A percentile compares a stretch with the other conserved stretches of the same genome.
Conservation (phyloP, 176 grass and related monocot species). For the Alopecurus myosuroides region DNA sequence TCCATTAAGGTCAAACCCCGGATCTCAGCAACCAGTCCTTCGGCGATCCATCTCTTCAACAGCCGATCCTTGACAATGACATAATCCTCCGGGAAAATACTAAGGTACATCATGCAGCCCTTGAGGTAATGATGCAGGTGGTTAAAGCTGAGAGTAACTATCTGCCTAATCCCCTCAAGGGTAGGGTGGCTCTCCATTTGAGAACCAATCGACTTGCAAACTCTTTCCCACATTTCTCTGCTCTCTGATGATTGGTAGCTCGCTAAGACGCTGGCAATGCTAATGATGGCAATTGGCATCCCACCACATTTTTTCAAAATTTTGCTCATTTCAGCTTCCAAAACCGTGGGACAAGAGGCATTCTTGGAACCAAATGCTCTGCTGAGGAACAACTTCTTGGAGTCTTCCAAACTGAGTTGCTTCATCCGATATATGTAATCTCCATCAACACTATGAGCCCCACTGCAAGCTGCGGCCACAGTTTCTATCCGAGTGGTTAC, state of each 20-base stretch:
- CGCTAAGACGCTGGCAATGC: neutral
- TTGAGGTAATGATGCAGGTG: constrained; percentile 8
- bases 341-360: rapidly evolving
- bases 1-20: neutral
- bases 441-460: neutral
- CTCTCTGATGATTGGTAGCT: neutral
- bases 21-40: neutral
- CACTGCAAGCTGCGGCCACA: neutral
- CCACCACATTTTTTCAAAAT: neutral
- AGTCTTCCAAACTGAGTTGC: neutral
- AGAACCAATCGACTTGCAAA: neutral
- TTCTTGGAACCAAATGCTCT: neutral
- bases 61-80: neutral
- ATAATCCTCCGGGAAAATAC: constrained; percentile 8
- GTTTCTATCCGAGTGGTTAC: neutral
- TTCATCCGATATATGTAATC: neutral
- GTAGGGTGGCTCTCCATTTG: neutral
- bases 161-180: neutral
- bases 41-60: neutral
- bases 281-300: neutral
- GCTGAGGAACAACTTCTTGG: neutral
- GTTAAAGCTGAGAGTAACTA: neutral
- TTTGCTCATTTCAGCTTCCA: rapidly evolving
- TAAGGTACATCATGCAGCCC: constrained; percentile 4
- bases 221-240: neutral